Evolutionary conservation across 2,329 filamentous ascomycete genomes (phyloP), one percentile per base, ranked within the genome.

Genomic region (Colletotrichum sp.): DNA sequence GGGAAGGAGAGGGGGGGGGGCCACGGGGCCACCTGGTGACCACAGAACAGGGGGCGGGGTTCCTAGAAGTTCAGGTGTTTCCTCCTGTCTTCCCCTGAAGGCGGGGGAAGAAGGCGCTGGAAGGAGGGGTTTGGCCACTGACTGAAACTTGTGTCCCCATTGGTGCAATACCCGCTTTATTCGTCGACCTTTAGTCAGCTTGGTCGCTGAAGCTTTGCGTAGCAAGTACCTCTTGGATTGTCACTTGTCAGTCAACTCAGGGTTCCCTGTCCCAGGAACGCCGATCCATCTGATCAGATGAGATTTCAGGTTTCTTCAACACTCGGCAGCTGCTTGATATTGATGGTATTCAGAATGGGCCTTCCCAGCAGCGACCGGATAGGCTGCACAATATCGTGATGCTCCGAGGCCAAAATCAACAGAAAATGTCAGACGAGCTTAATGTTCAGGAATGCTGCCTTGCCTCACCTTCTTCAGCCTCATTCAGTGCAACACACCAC

Each of bases 71-170:
- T 55, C 49, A n/a, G 16, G 44, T 67, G 24, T 24, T 62, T 59
- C 44, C 44, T 52, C 44, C n/a, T 59, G 30, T 18, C 21, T 32
- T 52, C 62, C 72, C 55, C 26, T 36, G 52, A 64, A 72, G 69
- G 72, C 69, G 69, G 70, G 70, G 73, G 34, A 65, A 44, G 32
- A 64, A 68, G 64, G 26, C 69, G 30, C 69, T 72, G 55, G 63
- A 72, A 52, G 59, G 69, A 67, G 62, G 60, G 64, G 70, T 59
- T 59, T 64, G 59, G 18, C 16, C 65, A 32, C 44, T 57, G 39
- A 24, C 64, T 32, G 44, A 71, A 55, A 39, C 15, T 32, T 18
- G 21, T 55, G 36, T 36, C 24, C 24, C 55, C 21, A 64, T 73
- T 70, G 71, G 65, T 24, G 15, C 13, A 52, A 12, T 69, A 57